These are phyloP conservation scores for Exophiala sp. DNA, from an alignment of 2,329 filamentous ascomycete species.

Conservation along the genomic window DNA sequence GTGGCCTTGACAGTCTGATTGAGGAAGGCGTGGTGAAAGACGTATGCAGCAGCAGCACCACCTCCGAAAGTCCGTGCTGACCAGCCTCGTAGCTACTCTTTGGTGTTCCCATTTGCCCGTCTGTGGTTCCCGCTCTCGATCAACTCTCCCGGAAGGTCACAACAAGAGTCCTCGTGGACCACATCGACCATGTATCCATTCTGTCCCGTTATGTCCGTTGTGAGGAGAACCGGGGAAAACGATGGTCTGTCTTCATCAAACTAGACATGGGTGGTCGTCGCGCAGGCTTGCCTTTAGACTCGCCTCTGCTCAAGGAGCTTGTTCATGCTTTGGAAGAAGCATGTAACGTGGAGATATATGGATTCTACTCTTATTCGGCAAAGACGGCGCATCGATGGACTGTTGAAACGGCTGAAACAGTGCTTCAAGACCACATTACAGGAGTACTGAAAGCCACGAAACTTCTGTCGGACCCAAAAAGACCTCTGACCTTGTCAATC, in stretches of 20 bases:
- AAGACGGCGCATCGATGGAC: not conserved
- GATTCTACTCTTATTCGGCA: not conserved
- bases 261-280: not conserved
- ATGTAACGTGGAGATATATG: not conserved
- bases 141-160: not conserved
- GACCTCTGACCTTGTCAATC: no score
- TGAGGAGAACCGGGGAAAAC: not conserved
- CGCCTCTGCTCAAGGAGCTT: not conserved
- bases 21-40: not conserved
- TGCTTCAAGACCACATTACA: not conserved
- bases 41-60: not conserved
- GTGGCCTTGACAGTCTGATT: not conserved
- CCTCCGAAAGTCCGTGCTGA: not conserved
- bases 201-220: not conserved
- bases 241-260: not conserved
- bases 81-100: not conserved
- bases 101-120: not conserved
- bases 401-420: not conserved
- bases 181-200: not conserved
- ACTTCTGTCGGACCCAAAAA: not conserved
- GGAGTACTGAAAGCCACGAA: not conserved
- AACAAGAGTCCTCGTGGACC: not conserved
- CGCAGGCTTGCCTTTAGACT: not conserved
- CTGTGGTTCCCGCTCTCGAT: not conserved
- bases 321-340: not conserved